A percentile compares a stretch with the other conserved stretches of the same genome.
phyloP scores from a whole-genome alignment of 163 green algal genomes.

The Chlorella variabilis region DNA sequence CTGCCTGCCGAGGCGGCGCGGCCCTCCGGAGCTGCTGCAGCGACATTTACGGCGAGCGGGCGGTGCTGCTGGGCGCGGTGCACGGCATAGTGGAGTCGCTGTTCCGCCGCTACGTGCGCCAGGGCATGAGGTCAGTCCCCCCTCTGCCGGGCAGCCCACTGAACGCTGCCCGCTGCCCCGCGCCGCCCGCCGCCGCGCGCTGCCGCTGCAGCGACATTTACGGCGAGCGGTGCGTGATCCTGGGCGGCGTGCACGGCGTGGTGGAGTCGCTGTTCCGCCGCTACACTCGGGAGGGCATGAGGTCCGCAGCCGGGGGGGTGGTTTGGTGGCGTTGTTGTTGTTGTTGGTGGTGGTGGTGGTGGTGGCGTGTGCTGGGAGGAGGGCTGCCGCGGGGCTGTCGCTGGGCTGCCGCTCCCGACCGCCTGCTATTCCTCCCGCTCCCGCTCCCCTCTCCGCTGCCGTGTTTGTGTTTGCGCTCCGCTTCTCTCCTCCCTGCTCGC shows the following conservation, averaged over 20 bases:
- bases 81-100: constrained; percentile 98
- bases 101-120: constrained; percentile 86
- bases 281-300: constrained; percentile 86
- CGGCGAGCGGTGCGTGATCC: constrained; percentile 97
- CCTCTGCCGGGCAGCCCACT: neutral
- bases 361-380: too few species aligned
- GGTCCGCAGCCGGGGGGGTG: constrained; percentile 40
- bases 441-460: too few species aligned
- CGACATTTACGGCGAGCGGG: constrained; percentile 99
- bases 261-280: constrained; percentile 96
- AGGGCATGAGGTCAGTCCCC: constrained; percentile 76
- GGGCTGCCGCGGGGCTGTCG: too few species aligned
- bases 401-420: too few species aligned
- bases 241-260: constrained; percentile 98
- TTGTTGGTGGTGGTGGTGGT: too few species aligned
- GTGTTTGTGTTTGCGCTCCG: too few species aligned
- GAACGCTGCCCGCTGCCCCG: neutral
- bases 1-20: too few species aligned
- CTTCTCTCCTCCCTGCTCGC: too few species aligned
- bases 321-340: neutral
- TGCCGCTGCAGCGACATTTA: constrained; percentile 92
- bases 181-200: neutral
- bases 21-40: too few species aligned
- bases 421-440: too few species aligned
- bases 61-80: constrained; percentile 96